These are phyloP conservation scores for Mycena sp. DNA, from an alignment of 1,284 basidiomycete species.

Conservation along the genomic window DNA sequence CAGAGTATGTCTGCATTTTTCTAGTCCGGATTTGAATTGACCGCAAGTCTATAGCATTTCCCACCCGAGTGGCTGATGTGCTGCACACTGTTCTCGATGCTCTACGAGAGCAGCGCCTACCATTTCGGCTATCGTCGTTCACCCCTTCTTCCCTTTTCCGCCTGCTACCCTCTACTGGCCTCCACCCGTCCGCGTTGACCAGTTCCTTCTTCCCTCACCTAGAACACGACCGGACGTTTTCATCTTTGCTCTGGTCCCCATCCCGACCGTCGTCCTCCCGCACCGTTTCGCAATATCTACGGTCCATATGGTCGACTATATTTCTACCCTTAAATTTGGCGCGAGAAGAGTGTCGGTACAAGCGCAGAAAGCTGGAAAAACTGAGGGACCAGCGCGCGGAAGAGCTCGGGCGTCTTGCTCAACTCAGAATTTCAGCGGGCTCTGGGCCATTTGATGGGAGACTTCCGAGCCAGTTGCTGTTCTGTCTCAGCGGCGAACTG, in stretches of 20 bases:
- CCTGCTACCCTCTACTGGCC: constrained; percentile 55
- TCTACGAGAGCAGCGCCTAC: constrained; percentile 56
- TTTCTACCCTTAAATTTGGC: constrained; percentile 63
- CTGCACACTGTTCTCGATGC: constrained; percentile 53
- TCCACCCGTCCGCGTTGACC: constrained; percentile 58
- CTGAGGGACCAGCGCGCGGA: constrained; percentile 73
- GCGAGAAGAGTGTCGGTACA: constrained; percentile 69
- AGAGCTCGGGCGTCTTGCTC: constrained; percentile 65
- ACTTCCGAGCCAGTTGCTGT: constrained; percentile 33
- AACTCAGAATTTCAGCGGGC: constrained; percentile 53
- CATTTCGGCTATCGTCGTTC: constrained; percentile 58
- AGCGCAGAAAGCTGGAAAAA: constrained; percentile 63
- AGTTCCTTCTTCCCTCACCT: constrained; percentile 74
- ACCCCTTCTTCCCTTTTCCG: constrained; percentile 59
- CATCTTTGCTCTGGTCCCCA: constrained; percentile 23
- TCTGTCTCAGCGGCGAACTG: constrained; percentile 8
- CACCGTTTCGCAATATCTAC: constrained; percentile 16
- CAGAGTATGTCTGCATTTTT: constrained; percentile 60
- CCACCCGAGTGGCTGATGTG: constrained; percentile 58
- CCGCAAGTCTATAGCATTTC: constrained; percentile 58
- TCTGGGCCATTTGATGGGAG: constrained; percentile 28
- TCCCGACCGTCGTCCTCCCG: constrained; percentile 5
- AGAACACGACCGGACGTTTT: constrained; percentile 29
- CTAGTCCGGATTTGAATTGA: constrained; percentile 31
- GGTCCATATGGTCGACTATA: constrained; percentile 36